These are phyloP conservation scores for Komagataella pseudopastoris DNA, from an alignment of 805 yeast species.

Conservation along the genomic window DNA sequence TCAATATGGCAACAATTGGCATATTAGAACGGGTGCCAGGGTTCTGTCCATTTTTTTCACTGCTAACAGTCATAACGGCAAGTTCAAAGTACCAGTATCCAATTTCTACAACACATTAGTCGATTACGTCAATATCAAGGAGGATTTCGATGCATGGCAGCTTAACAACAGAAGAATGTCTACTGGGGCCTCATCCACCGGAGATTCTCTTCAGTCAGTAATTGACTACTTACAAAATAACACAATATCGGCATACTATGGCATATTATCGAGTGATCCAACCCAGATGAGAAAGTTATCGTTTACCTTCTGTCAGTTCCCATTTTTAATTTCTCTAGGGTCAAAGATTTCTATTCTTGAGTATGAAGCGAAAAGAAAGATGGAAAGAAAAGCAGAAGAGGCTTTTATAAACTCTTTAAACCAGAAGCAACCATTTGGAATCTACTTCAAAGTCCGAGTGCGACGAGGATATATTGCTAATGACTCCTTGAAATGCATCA, in stretches of 20 bases:
- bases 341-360: conserved; percentile 71
- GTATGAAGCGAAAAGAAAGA: conserved; percentile 64
- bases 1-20: conserved; percentile 77
- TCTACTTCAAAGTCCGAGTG: conserved; percentile 55
- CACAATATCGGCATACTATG: conserved; percentile 16
- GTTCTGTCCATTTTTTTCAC: conserved; percentile 39
- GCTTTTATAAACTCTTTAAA: conserved; percentile 72
- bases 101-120: conserved; percentile 68
- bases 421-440: conserved; percentile 40
- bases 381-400: conserved; percentile 83
- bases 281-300: conserved; percentile 8
- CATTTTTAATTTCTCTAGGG: conserved; percentile 71
- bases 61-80: conserved; percentile 28
- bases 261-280: conserved; percentile 15
- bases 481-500: conserved; percentile 61
- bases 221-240: conserved; percentile 30
- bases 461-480: conserved; percentile 53
- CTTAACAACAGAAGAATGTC: conserved; percentile 16
- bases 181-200: neutral
- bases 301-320: conserved; percentile 68
- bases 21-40: conserved; percentile 51
- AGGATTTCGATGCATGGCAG: conserved; percentile 84
- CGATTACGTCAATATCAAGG: conserved; percentile 62
- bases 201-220: conserved; percentile 22
- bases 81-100: conserved; percentile 22